Percentiles rank a stretch among this genome's conserved stretches.
Conservation (phyloP, 1,284 basidiomycete species). For the Ceratobasidium sp. region DNA sequence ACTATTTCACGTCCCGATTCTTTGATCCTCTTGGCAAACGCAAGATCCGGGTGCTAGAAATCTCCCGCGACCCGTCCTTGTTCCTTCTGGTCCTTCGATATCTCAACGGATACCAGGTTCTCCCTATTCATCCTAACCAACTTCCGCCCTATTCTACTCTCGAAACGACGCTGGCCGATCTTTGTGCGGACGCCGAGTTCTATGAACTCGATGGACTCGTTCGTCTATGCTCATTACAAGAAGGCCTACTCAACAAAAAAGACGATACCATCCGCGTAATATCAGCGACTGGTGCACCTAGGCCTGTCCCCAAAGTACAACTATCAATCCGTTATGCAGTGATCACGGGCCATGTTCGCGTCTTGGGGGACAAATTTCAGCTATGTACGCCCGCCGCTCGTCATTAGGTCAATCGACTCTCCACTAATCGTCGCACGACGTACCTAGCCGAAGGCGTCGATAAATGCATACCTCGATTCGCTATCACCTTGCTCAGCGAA, state of each 20-base stretch:
- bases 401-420: no score
- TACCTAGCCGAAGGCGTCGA: background rate
- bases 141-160: background rate
- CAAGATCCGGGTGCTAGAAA: constrained; percentile 47
- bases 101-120: constrained; percentile 20
- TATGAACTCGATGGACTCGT: background rate
- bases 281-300: no score
- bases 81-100: constrained; percentile 7
- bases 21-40: background rate
- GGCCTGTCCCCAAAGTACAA: no score
- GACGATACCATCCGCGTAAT: no score
- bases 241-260: no score
- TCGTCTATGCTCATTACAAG: no score
- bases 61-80: background rate
- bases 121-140: background rate
- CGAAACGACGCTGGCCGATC: background rate
- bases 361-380: no score
- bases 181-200: constrained; percentile 9
- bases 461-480: background rate
- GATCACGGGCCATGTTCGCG: background rate
- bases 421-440: no score
- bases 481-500: background rate
- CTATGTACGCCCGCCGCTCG: no score
- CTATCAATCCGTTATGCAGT: no score
- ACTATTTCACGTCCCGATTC: background rate